Percentiles rank a stretch among this genome's conserved stretches.
phyloP scores from a whole-genome alignment of 202 grass and related monocot species.

The Musa balbisiana region DNA sequence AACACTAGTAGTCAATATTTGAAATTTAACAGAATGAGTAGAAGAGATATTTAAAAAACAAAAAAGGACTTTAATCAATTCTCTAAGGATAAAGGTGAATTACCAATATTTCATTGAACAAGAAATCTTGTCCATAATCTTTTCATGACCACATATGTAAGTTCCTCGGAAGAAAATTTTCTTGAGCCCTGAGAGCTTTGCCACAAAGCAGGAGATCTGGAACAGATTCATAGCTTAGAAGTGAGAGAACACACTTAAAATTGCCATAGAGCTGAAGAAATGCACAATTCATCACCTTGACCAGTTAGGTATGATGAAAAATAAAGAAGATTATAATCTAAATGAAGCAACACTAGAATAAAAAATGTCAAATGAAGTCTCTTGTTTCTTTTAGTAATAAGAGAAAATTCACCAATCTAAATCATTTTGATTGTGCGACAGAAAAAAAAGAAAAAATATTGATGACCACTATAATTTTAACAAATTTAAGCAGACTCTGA shows the following conservation, averaged over 20 bases:
- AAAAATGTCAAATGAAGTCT: not conserved
- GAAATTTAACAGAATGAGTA: not conserved
- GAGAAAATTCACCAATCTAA: not conserved
- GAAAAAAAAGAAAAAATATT: not conserved
- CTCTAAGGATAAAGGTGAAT: slow-evolving; percentile 7
- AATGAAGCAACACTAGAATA: not conserved
- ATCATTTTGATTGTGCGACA: not conserved
- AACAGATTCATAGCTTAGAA: slow-evolving; percentile 14
- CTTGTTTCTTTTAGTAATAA: too few relatives aligned
- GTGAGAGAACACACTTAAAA: not conserved
- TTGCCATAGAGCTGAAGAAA: not conserved
- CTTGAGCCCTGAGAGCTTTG: slow-evolving; percentile 86
- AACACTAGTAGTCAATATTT: not conserved
- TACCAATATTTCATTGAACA: slow-evolving; percentile 93
- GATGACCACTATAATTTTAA: not conserved
- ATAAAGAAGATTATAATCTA: slow-evolving; percentile 14
- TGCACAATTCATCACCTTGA: slow-evolving; percentile 10
- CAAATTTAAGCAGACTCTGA: too few relatives aligned
- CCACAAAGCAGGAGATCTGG: slow-evolving; percentile 95
- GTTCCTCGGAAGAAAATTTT: slow-evolving; percentile 93
- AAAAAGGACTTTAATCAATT: not conserved
- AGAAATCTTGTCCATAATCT: slow-evolving; percentile 98
- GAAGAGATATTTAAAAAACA: not conserved
- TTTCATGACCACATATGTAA: slow-evolving; percentile 87
- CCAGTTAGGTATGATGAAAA: not conserved